Percentiles rank a stretch among this genome's conserved stretches.
These are phyloP conservation scores for Paraurostyla sp. DNA, from an alignment of 73 alveolate species.

Conservation along the genomic window DNA sequence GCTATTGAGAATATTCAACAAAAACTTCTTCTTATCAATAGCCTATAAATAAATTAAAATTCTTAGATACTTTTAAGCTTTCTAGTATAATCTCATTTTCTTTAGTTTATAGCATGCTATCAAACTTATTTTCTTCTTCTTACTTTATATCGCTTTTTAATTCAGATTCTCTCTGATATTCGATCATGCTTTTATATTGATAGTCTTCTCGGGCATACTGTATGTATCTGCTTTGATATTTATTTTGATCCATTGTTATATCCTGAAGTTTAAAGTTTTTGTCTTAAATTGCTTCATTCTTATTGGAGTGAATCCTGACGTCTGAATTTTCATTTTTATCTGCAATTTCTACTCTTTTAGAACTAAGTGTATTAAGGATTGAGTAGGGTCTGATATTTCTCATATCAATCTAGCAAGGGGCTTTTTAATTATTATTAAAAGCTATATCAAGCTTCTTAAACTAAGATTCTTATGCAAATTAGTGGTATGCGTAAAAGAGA, in stretches of 20 bases:
- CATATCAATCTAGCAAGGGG: too few species aligned
- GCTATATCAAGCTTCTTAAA: background rate
- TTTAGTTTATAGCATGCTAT: slow-evolving; percentile 36
- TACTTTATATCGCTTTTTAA: background rate
- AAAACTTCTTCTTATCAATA: slow-evolving; percentile 68
- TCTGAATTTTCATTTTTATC: background rate
- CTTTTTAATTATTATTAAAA: background rate
- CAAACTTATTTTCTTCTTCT: background rate
- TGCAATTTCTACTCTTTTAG: background rate
- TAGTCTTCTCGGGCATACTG: background rate
- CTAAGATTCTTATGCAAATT: background rate
- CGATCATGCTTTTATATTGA: background rate
- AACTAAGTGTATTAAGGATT: background rate
- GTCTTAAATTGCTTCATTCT: background rate
- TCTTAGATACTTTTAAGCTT: slow-evolving; percentile 28
- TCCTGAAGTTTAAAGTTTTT: background rate
- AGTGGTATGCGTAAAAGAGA: slow-evolving; percentile 6
- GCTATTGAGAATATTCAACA: slow-evolving; percentile 19
- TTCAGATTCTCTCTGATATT: background rate
- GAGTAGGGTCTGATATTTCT: slow-evolving; percentile 2
- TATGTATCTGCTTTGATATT: background rate
- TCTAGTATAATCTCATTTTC: slow-evolving; percentile 39
- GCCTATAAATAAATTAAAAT: background rate
- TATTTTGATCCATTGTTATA: background rate
- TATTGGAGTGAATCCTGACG: too few species aligned